Evolutionary conservation across 768 basidiomycete species (phyloP).

Genomic region (Boletus barrowsii): DNA sequence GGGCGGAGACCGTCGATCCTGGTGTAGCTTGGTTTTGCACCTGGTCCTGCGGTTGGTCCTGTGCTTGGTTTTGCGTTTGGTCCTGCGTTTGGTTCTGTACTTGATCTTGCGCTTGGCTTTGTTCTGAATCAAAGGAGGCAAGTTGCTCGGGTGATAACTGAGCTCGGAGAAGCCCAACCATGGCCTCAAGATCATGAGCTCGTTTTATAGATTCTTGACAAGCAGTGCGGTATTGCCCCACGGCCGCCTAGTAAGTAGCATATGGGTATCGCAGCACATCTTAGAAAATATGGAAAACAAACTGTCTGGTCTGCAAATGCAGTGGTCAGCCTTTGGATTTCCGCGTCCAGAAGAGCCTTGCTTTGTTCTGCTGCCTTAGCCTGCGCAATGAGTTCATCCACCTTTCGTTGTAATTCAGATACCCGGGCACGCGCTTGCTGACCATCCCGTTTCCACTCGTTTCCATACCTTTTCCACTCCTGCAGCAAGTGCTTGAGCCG

Average conservation of each 20-base stretch:
- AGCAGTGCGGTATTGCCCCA: slow-evolving; percentile 11
- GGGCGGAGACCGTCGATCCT: background rate
- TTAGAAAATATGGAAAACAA: slow-evolving; percentile 6
- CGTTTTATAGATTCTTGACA: slow-evolving; percentile 14
- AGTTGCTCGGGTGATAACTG: slow-evolving; percentile 21
- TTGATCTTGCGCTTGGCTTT: background rate
- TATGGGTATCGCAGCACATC: background rate
- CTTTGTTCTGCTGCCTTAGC: slow-evolving; percentile 12
- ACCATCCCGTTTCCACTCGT: slow-evolving; percentile 24
- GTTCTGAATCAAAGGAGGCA: slow-evolving; percentile 7
- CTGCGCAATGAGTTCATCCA: slow-evolving; percentile 7
- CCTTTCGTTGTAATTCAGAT: slow-evolving; percentile 11
- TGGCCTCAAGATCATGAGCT: slow-evolving; percentile 16
- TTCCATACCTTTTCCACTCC: slow-evolving; percentile 26
- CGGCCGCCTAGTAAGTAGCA: slow-evolving; percentile 8
- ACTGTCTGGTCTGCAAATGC: slow-evolving; percentile 23
- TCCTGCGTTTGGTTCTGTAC: no score
- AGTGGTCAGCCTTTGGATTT: slow-evolving; percentile 9
- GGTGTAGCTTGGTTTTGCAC: background rate
- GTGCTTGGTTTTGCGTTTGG: no score
- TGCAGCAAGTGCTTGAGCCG: slow-evolving; percentile 20
- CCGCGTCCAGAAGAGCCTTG: slow-evolving; percentile 7
- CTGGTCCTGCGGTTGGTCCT: no score
- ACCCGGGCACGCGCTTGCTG: slow-evolving; percentile 11
- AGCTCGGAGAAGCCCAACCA: slow-evolving; percentile 14